phyloP scores from a whole-genome alignment of 129 eudicot genomes.

The Deinandra increscens region DNA sequence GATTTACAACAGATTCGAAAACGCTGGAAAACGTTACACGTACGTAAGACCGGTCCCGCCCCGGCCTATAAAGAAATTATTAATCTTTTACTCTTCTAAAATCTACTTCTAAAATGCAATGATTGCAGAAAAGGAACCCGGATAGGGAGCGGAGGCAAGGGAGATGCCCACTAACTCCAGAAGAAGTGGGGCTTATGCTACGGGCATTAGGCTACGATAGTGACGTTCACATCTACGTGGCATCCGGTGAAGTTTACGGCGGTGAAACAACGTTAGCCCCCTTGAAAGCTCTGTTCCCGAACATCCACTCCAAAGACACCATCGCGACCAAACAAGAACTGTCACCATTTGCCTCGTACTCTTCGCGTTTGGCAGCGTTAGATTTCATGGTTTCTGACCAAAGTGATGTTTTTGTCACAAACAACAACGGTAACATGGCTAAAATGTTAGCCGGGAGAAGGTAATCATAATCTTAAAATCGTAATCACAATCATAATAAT shows the following conservation, averaged over 20 bases:
- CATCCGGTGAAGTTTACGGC: constrained; percentile 77
- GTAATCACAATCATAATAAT: too few relatives aligned
- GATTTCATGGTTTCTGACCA: constrained; percentile 74
- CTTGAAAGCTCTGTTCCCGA: constrained; percentile 64
- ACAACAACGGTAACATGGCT: constrained; percentile 74
- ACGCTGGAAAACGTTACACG: constrained; percentile 82
- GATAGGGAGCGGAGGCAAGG: constrained; percentile 77
- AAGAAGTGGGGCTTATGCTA: constrained; percentile 80
- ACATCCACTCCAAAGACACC: constrained; percentile 59
- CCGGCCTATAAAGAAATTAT: too few relatives aligned
- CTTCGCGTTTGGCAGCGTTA: constrained; percentile 59
- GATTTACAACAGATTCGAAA: constrained; percentile 60
- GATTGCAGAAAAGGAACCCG: constrained; percentile 56
- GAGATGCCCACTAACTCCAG: constrained; percentile 74
- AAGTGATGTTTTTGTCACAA: constrained; percentile 75
- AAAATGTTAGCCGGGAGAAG: constrained; percentile 79
- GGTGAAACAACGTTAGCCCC: constrained; percentile 74
- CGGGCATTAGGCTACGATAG: constrained; percentile 66
- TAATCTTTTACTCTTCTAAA: too few relatives aligned
- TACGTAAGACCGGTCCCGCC: constrained; percentile 56
- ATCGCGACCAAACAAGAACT: constrained; percentile 56
- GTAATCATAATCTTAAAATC: constrained; percentile 27
- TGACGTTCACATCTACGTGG: constrained; percentile 68
- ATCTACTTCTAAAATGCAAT: not conserved
- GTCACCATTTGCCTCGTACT: constrained; percentile 46